A percentile compares a stretch with the other conserved stretches of the same genome.
phyloP scores from a whole-genome alignment of 1,139 yeast genomes.

The Blastobotrys raffinosifermentans region DNA sequence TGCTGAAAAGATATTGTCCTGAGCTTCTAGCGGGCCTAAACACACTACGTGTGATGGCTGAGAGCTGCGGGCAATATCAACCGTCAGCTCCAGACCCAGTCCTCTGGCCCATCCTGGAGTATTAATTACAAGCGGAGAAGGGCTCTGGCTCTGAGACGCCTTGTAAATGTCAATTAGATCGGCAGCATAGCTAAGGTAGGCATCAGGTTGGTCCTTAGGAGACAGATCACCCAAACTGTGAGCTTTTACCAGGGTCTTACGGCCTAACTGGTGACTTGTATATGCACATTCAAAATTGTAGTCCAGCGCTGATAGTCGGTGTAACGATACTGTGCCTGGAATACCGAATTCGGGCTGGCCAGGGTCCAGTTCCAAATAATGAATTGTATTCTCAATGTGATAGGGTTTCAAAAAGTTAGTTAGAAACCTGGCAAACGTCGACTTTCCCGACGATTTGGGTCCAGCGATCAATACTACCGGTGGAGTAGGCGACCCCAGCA shows the following conservation, averaged over 20 bases:
- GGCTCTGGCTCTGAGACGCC: conserved; percentile 23
- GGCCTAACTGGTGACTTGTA: conserved; percentile 20
- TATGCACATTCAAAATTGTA: conserved; percentile 31
- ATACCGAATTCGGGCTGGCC: conserved; percentile 80
- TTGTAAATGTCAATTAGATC: conserved; percentile 39
- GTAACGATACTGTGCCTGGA: conserved; percentile 64
- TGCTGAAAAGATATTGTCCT: conserved; percentile 12
- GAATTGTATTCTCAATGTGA: conserved; percentile 28
- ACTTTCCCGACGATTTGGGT: conserved; percentile 78
- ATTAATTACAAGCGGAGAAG: conserved; percentile 53
- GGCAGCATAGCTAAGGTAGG: conserved; percentile 45
- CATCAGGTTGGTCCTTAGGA: conserved; percentile 63
- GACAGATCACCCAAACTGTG: conserved; percentile 64
- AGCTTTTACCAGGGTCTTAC: conserved; percentile 27
- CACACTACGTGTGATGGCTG: conserved; percentile 55
- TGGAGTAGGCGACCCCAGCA: conserved; percentile 6
- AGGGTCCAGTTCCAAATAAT: conserved; percentile 77
- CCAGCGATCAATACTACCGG: conserved; percentile 46
- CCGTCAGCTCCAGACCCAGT: conserved; percentile 64
- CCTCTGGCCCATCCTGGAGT: conserved; percentile 96
- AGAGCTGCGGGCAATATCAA: conserved; percentile 41
- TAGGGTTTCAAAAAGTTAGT: conserved; percentile 36
- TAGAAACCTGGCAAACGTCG: conserved; percentile 58
- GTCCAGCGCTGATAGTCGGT: conserved; percentile 11
- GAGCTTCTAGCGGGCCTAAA: conserved; percentile 35